These are phyloP conservation scores for Phytopythium litorale DNA, from an alignment of 352 stramenopile species.

Conservation along the genomic window DNA sequence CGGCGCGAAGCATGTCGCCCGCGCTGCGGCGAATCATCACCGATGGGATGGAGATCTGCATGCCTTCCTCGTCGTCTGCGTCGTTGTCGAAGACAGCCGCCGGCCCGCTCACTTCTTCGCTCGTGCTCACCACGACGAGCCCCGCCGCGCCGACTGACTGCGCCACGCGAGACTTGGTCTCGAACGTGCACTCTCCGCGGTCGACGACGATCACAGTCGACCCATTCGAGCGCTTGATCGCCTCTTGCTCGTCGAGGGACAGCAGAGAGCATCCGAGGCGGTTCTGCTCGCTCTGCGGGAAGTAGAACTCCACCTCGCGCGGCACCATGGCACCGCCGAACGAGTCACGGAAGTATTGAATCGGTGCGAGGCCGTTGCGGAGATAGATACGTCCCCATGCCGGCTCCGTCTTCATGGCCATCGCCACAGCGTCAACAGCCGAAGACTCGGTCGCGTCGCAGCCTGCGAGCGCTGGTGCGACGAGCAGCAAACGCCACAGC, in stretches of 20 bases:
- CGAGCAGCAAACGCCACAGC: not conserved
- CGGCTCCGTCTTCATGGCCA: constrained; percentile 18
- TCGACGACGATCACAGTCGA: constrained; percentile 47
- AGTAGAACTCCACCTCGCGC: constrained; percentile 42
- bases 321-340: constrained; percentile 41
- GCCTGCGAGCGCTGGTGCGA: not conserved
- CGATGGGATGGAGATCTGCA: constrained; percentile 40
- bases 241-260: constrained; percentile 19
- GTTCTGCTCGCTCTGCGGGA: constrained; percentile 29
- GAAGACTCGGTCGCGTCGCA: not conserved
- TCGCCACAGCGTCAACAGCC: not conserved
- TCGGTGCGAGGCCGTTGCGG: constrained; percentile 48
- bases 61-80: constrained; percentile 8
- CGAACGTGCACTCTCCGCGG: constrained; percentile 62
- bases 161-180: constrained; percentile 48
- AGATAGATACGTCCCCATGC: constrained; percentile 67
- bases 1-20: constrained; percentile 39
- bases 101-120: constrained; percentile 38
- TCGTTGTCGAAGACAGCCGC: constrained; percentile 34
- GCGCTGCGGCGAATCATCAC: constrained; percentile 60
- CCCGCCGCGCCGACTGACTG: constrained; percentile 40
- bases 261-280: constrained; percentile 41
- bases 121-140: constrained; percentile 45
- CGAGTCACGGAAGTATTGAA: constrained; percentile 71
- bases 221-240: constrained; percentile 26